Evolutionary conservation across 495 filamentous ascomycete genomes (phyloP).

Genomic region (Hypoxylon fragiforme): DNA sequence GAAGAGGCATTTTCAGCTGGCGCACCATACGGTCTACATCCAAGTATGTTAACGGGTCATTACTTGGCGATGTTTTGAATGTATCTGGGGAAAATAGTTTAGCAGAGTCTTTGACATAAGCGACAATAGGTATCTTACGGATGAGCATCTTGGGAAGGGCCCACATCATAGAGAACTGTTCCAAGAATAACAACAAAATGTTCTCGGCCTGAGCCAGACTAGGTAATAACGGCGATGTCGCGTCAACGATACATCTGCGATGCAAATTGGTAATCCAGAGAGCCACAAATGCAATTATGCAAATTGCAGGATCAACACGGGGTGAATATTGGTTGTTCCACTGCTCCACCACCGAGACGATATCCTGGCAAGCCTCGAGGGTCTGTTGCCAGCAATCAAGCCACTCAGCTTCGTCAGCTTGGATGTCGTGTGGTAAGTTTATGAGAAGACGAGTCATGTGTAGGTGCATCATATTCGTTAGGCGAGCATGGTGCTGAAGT

Average conservation of each 20-base stretch:
- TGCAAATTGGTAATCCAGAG: slow-evolving; percentile 29
- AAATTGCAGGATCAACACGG: slow-evolving; percentile 32
- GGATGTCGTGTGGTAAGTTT: slow-evolving; percentile 3
- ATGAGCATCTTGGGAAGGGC: slow-evolving; percentile 19
- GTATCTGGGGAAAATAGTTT: slow-evolving; percentile 15
- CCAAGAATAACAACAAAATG: slow-evolving; percentile 25
- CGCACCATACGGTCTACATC: slow-evolving; percentile 20
- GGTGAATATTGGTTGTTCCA: slow-evolving; percentile 31
- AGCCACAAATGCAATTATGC: slow-evolving; percentile 23
- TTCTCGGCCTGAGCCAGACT: slow-evolving; percentile 11
- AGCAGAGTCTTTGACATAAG: neutral
- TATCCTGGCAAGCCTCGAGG: slow-evolving; percentile 25
- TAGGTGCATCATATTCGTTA: slow-evolving; percentile 29
- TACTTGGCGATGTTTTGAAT: slow-evolving; percentile 11
- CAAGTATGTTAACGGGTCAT: slow-evolving; percentile 7
- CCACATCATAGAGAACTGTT: slow-evolving; percentile 33
- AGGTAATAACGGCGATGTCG: neutral
- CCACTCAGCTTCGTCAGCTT: slow-evolving; percentile 14
- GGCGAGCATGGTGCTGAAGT: slow-evolving; percentile 26
- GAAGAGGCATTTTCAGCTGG: slow-evolving; percentile 23
- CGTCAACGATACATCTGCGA: slow-evolving; percentile 10
- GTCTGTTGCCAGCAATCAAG: slow-evolving; percentile 20
- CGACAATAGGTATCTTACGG: too few relatives aligned
- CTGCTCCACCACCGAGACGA: slow-evolving; percentile 22
- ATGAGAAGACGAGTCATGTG: slow-evolving; percentile 24